Evolutionary conservation across 2,329 filamentous ascomycete species (phyloP).

Genomic region (Xylariales sp.): DNA sequence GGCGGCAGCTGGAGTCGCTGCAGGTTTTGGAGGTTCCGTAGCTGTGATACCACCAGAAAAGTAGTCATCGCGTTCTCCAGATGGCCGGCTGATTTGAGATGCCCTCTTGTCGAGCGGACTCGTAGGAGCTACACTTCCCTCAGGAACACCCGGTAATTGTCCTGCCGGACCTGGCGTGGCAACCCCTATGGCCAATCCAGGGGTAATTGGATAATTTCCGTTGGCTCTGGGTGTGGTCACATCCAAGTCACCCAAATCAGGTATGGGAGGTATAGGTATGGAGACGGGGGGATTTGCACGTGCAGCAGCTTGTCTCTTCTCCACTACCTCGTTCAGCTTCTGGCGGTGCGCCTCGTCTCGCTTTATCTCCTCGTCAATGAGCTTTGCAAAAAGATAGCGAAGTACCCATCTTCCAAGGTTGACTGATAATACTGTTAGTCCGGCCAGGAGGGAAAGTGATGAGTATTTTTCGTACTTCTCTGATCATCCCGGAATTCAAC

Average conservation of each 20-base stretch:
- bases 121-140: slow-evolving; percentile 37
- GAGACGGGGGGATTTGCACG: slow-evolving; percentile 56
- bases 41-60: slow-evolving; percentile 62
- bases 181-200: slow-evolving; percentile 72
- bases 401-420: slow-evolving; percentile 97
- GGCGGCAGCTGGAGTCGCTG: slow-evolving; percentile 40
- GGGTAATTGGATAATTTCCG: slow-evolving; percentile 61
- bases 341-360: slow-evolving; percentile 73
- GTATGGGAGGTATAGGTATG: slow-evolving; percentile 41
- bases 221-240: slow-evolving; percentile 61
- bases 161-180: slow-evolving; percentile 55
- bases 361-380: slow-evolving; percentile 86
- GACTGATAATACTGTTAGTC: slow-evolving; percentile 51
- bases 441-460: too few species aligned
- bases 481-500: slow-evolving; percentile 88
- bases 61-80: slow-evolving; percentile 67
- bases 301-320: slow-evolving; percentile 52
- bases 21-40: slow-evolving; percentile 41
- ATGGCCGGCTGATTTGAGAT: slow-evolving; percentile 55
- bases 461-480: slow-evolving; percentile 72
- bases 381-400: slow-evolving; percentile 81
- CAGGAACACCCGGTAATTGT: slow-evolving; percentile 43
- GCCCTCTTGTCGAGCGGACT: slow-evolving; percentile 50
- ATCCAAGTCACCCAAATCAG: slow-evolving; percentile 36
- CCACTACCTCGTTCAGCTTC: slow-evolving; percentile 58